phyloP scores from a whole-genome alignment of 1,139 yeast species.

The Blastobotrys arbuscula region DNA sequence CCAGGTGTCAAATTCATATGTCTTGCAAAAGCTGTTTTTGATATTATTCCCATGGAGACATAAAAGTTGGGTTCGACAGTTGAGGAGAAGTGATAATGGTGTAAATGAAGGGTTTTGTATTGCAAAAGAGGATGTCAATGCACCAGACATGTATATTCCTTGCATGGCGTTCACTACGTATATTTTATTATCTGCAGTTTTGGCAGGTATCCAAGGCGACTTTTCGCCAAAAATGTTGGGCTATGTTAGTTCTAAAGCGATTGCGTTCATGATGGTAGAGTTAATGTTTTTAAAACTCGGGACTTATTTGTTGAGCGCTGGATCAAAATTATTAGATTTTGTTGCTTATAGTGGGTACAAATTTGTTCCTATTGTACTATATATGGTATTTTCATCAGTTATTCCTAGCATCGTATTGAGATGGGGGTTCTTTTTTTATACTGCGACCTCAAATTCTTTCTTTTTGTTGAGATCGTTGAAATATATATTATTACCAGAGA shows the following conservation, averaged over 20 bases:
- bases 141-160: slow-evolving; percentile 96
- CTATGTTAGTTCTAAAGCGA: slow-evolving; percentile 80
- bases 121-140: slow-evolving; percentile 79
- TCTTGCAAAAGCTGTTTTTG: slow-evolving; percentile 62
- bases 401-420: slow-evolving; percentile 42
- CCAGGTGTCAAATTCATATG: slow-evolving; percentile 87
- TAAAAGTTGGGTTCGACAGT: slow-evolving; percentile 48
- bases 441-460: slow-evolving; percentile 39
- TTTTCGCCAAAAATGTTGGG: slow-evolving; percentile 94
- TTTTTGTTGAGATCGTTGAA: slow-evolving; percentile 72
- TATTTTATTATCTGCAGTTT: slow-evolving; percentile 74
- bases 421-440: slow-evolving; percentile 39
- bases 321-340: slow-evolving; percentile 68
- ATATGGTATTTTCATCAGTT: slow-evolving; percentile 36
- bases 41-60: slow-evolving; percentile 85
- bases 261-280: slow-evolving; percentile 78
- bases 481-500: slow-evolving; percentile 59
- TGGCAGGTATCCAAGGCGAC: slow-evolving; percentile 82
- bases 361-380: slow-evolving; percentile 59
- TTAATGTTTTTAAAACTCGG: slow-evolving; percentile 55
- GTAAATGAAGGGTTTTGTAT: slow-evolving; percentile 53
- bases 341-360: slow-evolving; percentile 92
- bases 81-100: slow-evolving; percentile 34
- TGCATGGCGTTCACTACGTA: slow-evolving; percentile 71
- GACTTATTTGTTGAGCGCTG: slow-evolving; percentile 53